A percentile compares a stretch with the other conserved stretches of the same genome.
phyloP scores from a whole-genome alignment of 495 filamentous ascomycete species.

The Penicillium coffeae region DNA sequence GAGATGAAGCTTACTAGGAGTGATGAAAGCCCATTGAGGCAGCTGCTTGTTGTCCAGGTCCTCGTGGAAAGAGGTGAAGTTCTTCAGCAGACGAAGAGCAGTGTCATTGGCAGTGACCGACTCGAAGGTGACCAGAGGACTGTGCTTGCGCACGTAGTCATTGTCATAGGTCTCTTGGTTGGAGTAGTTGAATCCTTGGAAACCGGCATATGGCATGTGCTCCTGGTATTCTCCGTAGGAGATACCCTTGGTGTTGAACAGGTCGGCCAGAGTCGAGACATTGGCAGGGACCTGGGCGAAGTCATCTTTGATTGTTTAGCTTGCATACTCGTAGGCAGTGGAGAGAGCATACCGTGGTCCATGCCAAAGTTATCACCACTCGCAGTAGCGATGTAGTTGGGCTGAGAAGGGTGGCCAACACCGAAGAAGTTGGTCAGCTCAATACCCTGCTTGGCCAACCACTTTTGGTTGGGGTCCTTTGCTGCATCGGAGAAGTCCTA shows the following conservation, averaged over 20 bases:
- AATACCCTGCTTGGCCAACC: slow-evolving; percentile 7
- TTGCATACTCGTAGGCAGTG: neutral
- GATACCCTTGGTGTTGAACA: slow-evolving; percentile 7
- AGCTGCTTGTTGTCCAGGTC: slow-evolving; percentile 52
- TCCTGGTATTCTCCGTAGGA: slow-evolving; percentile 5
- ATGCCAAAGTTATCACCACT: slow-evolving; percentile 8
- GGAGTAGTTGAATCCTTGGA: slow-evolving; percentile 8
- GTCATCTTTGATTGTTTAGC: neutral
- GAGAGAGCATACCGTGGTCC: slow-evolving; percentile 2
- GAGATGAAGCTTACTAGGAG: slow-evolving; percentile 1
- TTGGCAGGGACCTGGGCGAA: slow-evolving; percentile 1
- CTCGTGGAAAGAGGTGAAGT: slow-evolving; percentile 53
- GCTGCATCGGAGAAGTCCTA: slow-evolving; percentile 6
- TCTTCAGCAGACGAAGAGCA: slow-evolving; percentile 57
- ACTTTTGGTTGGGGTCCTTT: slow-evolving; percentile 2
- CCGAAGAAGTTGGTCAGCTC: slow-evolving; percentile 6
- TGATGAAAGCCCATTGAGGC: slow-evolving; percentile 68
- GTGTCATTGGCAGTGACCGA: slow-evolving; percentile 46
- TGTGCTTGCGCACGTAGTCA: slow-evolving; percentile 71
- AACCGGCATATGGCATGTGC: slow-evolving; percentile 5
- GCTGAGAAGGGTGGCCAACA: slow-evolving; percentile 6
- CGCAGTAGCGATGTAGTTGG: slow-evolving; percentile 5
- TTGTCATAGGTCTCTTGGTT: slow-evolving; percentile 6
- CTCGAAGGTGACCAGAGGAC: slow-evolving; percentile 57
- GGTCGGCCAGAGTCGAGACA: slow-evolving; percentile 5